phyloP scores from a whole-genome alignment of 805 yeast genomes.

The Lachancea nothofagi region DNA sequence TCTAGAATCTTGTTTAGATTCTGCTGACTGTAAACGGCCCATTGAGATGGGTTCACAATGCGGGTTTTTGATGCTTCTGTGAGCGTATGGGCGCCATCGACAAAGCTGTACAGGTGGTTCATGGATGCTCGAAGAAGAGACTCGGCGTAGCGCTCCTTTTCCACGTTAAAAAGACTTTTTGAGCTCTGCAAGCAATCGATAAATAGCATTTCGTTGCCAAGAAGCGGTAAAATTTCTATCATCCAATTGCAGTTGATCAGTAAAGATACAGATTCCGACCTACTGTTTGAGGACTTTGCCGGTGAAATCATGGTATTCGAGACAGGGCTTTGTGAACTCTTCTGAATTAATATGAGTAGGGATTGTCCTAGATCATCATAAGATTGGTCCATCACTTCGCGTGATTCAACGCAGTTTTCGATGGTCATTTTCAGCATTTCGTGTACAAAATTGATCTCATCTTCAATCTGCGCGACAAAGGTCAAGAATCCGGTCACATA shows the following conservation, averaged over 20 bases:
- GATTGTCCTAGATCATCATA: constrained; percentile 28
- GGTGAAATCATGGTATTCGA: constrained; percentile 2
- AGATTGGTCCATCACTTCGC: constrained; percentile 21
- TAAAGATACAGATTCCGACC: constrained; percentile 40
- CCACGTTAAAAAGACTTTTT: constrained; percentile 29
- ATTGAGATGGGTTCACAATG: constrained; percentile 44
- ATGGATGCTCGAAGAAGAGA: constrained; percentile 47
- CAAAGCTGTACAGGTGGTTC: constrained; percentile 63
- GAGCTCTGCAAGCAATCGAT: constrained; percentile 19
- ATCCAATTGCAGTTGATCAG: constrained; percentile 52
- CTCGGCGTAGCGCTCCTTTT: constrained; percentile 41
- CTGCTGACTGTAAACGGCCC: constrained; percentile 59
- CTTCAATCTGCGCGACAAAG: constrained; percentile 39
- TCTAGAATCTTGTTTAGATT: constrained; percentile 52
- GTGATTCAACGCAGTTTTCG: constrained; percentile 16
- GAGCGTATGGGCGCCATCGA: constrained; percentile 55
- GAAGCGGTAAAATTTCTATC: constrained; percentile 35
- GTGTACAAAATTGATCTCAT: background rate
- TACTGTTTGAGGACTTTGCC: constrained; percentile 12
- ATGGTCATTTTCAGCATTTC: background rate
- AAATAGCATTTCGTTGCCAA: constrained; percentile 19
- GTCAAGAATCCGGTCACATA: constrained; percentile 45
- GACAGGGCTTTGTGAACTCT: constrained; percentile 8
- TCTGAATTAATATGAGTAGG: constrained; percentile 28
- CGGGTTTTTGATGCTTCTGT: constrained; percentile 30